Evolutionary conservation across 495 filamentous ascomycete species (phyloP).

Genomic region (Penicillium psychrofluorescens): DNA sequence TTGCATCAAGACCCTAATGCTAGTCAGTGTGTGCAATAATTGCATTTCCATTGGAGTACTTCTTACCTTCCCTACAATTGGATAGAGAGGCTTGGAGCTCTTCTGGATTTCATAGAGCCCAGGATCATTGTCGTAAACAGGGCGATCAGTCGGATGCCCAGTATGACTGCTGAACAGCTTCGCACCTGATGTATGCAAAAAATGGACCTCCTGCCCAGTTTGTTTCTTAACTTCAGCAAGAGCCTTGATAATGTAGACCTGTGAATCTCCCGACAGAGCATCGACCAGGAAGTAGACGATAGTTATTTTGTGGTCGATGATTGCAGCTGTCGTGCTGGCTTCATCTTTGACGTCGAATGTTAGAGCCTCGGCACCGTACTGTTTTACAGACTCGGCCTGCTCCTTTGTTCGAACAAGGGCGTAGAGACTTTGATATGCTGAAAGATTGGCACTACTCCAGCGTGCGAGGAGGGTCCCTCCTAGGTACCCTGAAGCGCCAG

Average conservation of each 20-base stretch:
- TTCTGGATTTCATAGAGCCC: constrained; percentile 34
- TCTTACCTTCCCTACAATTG: not conserved
- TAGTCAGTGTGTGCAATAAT: not conserved
- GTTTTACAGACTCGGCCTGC: constrained; percentile 32
- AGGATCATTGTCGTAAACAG: constrained; percentile 34
- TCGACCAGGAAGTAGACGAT: constrained; percentile 38
- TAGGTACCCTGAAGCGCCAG: constrained; percentile 45
- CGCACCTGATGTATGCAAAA: constrained; percentile 34
- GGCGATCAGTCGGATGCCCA: constrained; percentile 19
- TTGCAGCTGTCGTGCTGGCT: constrained; percentile 13
- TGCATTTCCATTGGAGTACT: constrained; percentile 6
- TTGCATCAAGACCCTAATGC: constrained; percentile 21
- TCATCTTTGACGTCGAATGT: constrained; percentile 22
- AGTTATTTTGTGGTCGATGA: constrained; percentile 36
- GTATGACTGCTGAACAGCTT: constrained; percentile 27
- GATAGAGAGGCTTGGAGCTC: not conserved
- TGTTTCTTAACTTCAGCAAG: constrained; percentile 30
- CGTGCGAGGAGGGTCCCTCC: constrained; percentile 40
- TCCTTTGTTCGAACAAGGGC: constrained; percentile 34
- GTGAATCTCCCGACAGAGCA: constrained; percentile 4
- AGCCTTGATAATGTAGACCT: constrained; percentile 29
- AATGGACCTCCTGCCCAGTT: constrained; percentile 33
- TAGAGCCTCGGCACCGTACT: constrained; percentile 37
- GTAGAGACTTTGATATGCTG: constrained; percentile 31
- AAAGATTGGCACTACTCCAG: constrained; percentile 23